A percentile compares a stretch with the other conserved stretches of the same genome.
Conservation (phyloP, 2,329 filamentous ascomycete species). For the Purpureocillium lavendulum region DNA sequence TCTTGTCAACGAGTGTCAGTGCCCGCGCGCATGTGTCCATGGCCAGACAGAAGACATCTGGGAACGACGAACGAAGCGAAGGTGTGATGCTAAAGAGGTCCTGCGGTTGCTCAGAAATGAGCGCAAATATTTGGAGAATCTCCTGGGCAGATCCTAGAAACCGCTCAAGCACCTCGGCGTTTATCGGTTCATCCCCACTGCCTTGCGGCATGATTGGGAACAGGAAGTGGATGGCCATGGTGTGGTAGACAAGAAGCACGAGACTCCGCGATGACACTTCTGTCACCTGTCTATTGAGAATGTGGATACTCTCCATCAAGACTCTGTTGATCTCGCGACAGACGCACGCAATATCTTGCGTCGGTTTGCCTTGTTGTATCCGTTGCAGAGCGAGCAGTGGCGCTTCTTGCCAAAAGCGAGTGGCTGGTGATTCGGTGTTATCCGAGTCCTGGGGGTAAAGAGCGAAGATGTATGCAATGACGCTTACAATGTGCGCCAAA, state of each 20-base stretch:
- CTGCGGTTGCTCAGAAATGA: conserved; percentile 11
- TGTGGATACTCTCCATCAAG: conserved; percentile 16
- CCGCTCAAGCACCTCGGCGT: conserved; percentile 16
- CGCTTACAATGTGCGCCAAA: conserved; percentile 21
- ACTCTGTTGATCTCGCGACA: conserved; percentile 19
- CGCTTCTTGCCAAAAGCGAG: conserved; percentile 14
- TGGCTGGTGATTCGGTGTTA: conserved; percentile 7
- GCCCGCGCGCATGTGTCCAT: conserved; percentile 22
- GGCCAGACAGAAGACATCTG: conserved; percentile 18
- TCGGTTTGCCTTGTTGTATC: conserved; percentile 12
- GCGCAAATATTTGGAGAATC: conserved; percentile 15
- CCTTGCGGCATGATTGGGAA: conserved; percentile 15
- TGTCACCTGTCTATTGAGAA: conserved; percentile 12
- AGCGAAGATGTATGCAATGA: conserved; percentile 20
- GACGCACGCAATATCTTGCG: conserved; percentile 11
- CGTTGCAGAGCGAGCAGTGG: conserved; percentile 12
- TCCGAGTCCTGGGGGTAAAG: conserved; percentile 13
- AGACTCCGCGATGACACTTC: conserved; percentile 15
- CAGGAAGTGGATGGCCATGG: conserved; percentile 23
- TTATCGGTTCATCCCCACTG: conserved; percentile 11
- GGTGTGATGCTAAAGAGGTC: conserved; percentile 11
- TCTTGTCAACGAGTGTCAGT: conserved; percentile 14
- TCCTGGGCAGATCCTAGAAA: conserved; percentile 20
- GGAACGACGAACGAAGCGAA: conserved; percentile 15
- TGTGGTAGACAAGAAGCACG: conserved; percentile 22